Base-by-base conservation (phyloP, 73 alveolate species). In the Uronychia setigera region DNA sequence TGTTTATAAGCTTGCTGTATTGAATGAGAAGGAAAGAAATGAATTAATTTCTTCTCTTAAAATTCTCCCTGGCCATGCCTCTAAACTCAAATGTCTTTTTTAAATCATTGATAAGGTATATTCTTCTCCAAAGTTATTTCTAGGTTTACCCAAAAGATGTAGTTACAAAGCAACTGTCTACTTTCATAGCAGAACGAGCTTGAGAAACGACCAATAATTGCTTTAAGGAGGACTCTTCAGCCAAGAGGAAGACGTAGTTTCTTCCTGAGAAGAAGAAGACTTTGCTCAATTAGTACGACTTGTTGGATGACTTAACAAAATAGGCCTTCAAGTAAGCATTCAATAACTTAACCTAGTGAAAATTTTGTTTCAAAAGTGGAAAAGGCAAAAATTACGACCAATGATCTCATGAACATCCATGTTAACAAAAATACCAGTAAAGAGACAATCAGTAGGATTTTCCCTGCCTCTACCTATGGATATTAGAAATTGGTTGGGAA, bases 101-200 rank as follows among this genome's bases (percentile, higher is more conserved):
- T 59, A 85, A 34, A 84, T 85, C 30, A 85, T 85, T 57, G 86
- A 85, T 35, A 84, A 83, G 31, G 90, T 83, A 83, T 29, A 26
- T 25, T 30, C 28, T 33, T 34, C 79, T 26, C 29, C 14, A 33
- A 14, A 14, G 5, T n/a, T 27, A 77, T 9, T 1, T 14, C 1
- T 60, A 85, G 91, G 57, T 85, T 29, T 85, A 85, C 57, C 91
- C 91, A 1, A 85, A 78, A 84, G 77, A 85, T 27, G 77, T 76
- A 77, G 67, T 85, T n/a, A 79, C 81, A n/a, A 81, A 85, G 67
- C 82, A 85, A 59, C 57, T 85, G 76, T 35, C 76, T 80, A 31
- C 58, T 31, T 78, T 77, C 31, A 76, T 86, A 46, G 81, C 91
- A 0, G 80, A 81, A 19, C 59, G 81, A 46, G 58, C 29, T 30